Evolutionary conservation across 1,284 basidiomycete genomes (phyloP), one percentile per base, ranked within the genome.

Genomic region (Trichosporon inkin): DNA sequence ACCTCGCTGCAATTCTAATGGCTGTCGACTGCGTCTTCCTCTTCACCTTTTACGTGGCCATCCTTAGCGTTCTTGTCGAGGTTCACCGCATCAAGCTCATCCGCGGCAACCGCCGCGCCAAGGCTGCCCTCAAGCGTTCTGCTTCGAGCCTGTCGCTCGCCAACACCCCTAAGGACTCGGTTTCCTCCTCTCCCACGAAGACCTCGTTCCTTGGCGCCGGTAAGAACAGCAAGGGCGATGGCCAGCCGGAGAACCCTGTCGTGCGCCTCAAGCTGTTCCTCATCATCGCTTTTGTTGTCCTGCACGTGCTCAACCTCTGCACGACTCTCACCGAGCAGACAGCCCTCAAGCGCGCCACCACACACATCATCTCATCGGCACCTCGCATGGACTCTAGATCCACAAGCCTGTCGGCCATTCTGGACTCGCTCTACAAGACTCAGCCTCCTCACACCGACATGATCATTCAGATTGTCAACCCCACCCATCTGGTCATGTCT

Each of bases 31-130:
- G 92, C 76, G 72, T 92, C 54, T 84, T 93, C 76, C 84, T 97
- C 64, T 89, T 89, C 77, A 91, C 91, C 0, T 96, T 97, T 79
- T 90, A 94, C 74, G 84, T 90, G 1, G 87, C 90, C 2, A 86
- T 98, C 61, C 81, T 99, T 63, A 88, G 87, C 40, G 84, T 99
- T 74, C 96, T 98, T 89, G 88, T 98, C 68, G 95, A 98, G 82
- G 81, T 85, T 32, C 82, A 84, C 66, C 80, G 84, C 39, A 84
- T 85, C 76, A 84, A 83, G 75, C 76, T 82, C 56, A 80, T 83
- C 68, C 78, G 82, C n/a, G 80, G 80, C 54, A 74, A 73, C 59
- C 63, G 66, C 32, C 53, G 60, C 53, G 57, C 60, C 55, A 44
- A 62, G 67, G 41, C 56, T 8, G 56, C 65, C 10, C 58, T 66